phyloP scores from a whole-genome alignment of 2,329 filamentous ascomycete species.

The Lizonia empirigonia region DNA sequence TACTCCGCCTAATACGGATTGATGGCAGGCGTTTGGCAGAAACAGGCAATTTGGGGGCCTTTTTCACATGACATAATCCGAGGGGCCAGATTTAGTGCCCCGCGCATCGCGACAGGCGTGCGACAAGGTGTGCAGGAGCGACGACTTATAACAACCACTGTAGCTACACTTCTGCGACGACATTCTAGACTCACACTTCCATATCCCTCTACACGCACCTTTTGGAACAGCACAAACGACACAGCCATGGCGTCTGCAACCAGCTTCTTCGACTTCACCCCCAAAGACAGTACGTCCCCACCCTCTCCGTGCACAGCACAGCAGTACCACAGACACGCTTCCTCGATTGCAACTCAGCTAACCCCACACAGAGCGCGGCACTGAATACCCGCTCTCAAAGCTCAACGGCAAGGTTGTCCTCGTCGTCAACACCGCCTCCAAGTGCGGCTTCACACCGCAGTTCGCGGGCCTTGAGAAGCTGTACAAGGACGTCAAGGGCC shows the following conservation, averaged over 20 bases:
- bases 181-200: background rate
- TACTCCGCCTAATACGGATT: conserved; percentile 4
- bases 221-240: conserved; percentile 11
- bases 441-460: conserved; percentile 98
- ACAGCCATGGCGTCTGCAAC: conserved; percentile 69
- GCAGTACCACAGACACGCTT: background rate
- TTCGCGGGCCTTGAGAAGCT: conserved; percentile 89
- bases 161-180: background rate
- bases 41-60: too few species aligned
- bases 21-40: background rate
- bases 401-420: conserved; percentile 93
- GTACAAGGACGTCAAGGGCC: conserved; percentile 75
- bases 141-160: conserved; percentile 6
- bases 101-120: conserved; percentile 10
- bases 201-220: background rate
- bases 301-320: background rate
- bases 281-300: conserved; percentile 72
- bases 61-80: conserved; percentile 20
- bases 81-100: conserved; percentile 14
- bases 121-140: background rate
- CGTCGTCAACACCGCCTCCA: conserved; percentile 96
- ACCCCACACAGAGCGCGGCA: conserved; percentile 68
- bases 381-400: conserved; percentile 69
- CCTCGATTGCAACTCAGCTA: background rate
- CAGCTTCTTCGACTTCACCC: conserved; percentile 82